Evolutionary conservation across 2,329 filamentous ascomycete genomes (phyloP).

Genomic region (Dactylonectria estremocensis): DNA sequence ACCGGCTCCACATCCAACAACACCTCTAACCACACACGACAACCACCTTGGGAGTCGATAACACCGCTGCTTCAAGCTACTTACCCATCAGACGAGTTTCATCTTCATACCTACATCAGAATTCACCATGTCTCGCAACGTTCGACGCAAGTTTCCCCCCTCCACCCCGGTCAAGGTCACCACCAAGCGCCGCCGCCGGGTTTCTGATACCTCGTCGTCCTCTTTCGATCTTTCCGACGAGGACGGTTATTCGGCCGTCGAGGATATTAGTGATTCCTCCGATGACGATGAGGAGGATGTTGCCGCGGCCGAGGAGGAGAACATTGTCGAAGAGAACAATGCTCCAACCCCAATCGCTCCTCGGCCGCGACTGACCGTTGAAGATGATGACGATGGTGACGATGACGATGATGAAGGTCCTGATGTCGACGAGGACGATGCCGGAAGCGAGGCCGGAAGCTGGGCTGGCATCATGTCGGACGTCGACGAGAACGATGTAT

Average conservation of each 20-base stretch:
- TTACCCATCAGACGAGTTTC: constrained; percentile 17
- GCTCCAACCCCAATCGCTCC: constrained; percentile 61
- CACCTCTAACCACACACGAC: not conserved
- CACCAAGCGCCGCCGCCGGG: constrained; percentile 62
- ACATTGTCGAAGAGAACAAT: constrained; percentile 71
- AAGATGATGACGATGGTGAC: constrained; percentile 56
- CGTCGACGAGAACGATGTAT: constrained; percentile 60
- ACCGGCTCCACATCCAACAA: not conserved
- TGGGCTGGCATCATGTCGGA: constrained; percentile 72
- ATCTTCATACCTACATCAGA: constrained; percentile 13
- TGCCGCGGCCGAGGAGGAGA: constrained; percentile 82
- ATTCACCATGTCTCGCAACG: constrained; percentile 66
- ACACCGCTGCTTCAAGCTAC: not conserved
- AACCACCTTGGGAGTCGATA: not conserved
- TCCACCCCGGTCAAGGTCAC: constrained; percentile 61
- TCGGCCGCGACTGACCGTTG: constrained; percentile 61
- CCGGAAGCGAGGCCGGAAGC: constrained; percentile 63
- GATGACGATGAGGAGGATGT: constrained; percentile 86
- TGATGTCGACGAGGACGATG: constrained; percentile 56
- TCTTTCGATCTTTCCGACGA: constrained; percentile 77
- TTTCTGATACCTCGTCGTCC: constrained; percentile 69
- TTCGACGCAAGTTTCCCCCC: constrained; percentile 63
- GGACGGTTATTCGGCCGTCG: constrained; percentile 81
- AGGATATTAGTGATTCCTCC: constrained; percentile 83
- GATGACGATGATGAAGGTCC: constrained; percentile 57